These are phyloP conservation scores for Dentipellis fragilis DNA, from an alignment of 768 basidiomycete species.

Conservation along the genomic window DNA sequence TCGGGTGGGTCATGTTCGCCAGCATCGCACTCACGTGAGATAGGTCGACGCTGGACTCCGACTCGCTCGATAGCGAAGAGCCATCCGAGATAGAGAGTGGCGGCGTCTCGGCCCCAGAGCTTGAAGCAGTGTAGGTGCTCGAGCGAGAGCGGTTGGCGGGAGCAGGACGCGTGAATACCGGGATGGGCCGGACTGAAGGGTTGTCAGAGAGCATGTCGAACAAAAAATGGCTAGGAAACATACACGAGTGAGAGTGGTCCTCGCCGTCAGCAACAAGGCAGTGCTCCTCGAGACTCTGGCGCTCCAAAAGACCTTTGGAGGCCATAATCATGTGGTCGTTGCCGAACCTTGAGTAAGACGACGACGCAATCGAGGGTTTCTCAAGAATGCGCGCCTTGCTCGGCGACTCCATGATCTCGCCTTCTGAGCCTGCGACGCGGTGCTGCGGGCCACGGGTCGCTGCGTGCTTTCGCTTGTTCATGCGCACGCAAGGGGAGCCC, in stretches of 20 bases:
- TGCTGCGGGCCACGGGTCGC: conserved; percentile 13
- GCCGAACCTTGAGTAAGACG: conserved; percentile 53
- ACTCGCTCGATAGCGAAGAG: conserved; percentile 59
- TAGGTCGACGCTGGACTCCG: conserved; percentile 63
- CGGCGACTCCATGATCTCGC: conserved; percentile 31
- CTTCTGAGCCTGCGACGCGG: conserved; percentile 13
- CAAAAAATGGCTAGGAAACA: conserved; percentile 30
- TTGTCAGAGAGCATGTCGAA: conserved; percentile 19
- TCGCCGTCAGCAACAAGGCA: conserved; percentile 59
- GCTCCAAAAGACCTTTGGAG: conserved; percentile 48
- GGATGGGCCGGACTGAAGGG: conserved; percentile 26
- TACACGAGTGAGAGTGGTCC: too few relatives aligned
- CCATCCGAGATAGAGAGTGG: conserved; percentile 57
- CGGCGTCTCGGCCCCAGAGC: conserved; percentile 62
- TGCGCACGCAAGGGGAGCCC: conserved; percentile 59
- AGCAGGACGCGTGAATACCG: conserved; percentile 54
- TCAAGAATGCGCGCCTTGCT: conserved; percentile 40
- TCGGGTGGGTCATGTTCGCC: conserved; percentile 42
- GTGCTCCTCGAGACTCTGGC: conserved; percentile 60
- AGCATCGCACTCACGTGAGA: conserved; percentile 48
- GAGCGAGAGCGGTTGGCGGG: conserved; percentile 47
- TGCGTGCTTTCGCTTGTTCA: conserved; percentile 47
- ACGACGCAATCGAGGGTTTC: conserved; percentile 60
- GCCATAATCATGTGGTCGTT: conserved; percentile 61
- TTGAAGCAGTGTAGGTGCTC: conserved; percentile 51